Evolutionary conservation across 2,329 filamentous ascomycete species (phyloP), one percentile per base, ranked within the genome.

Genomic region (Paracoccidioides brasiliensis): DNA sequence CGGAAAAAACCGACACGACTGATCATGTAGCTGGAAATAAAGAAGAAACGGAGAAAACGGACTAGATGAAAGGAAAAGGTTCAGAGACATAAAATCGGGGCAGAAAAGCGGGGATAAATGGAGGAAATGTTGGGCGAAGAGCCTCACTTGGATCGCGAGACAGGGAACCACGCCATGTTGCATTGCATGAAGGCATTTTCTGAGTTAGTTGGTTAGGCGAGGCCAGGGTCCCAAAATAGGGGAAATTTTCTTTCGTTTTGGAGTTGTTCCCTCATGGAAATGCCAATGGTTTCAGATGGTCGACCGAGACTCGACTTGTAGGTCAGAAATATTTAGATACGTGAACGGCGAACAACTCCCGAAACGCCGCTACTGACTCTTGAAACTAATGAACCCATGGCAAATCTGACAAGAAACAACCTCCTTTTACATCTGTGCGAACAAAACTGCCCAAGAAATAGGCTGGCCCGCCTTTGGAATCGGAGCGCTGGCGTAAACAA

Each of bases 341-440:
- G 38, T 42, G 50, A 9, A 32, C 28, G 4, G 37, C 40, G 12
- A 51, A 53, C 35, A 51, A 53, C 35, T 30, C 37, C 46, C 28
- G 22, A 42, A 50, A 40, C 48, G 44, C 38, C 53, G 35, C n/a
- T 55, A 33, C 55, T 45, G n/a, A 37, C 22, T 50, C 33, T 15
- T 22, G 28, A 38, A 56, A 38, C 22, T 37, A 48, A 28, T 5
- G 12, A 40, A 56, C 22, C 33, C 37, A 7, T 33, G 30, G n/a
- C 8, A 33, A 35, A 52, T n/a, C 41, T 30, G 37, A 15, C 28
- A 52, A 15, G 33, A 28, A 33, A 3, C 6, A 22, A 22, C 22
- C 22, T 22, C 22, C 28, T 22, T 7, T 32, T 42, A 33, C 38
- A 14, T 37, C 12, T 42, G 38, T 10, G 4, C 30, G 7, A 52